Base-by-base conservation (phyloP, 129 eudicot genomes). In the Ambrosia trifida region DNA sequence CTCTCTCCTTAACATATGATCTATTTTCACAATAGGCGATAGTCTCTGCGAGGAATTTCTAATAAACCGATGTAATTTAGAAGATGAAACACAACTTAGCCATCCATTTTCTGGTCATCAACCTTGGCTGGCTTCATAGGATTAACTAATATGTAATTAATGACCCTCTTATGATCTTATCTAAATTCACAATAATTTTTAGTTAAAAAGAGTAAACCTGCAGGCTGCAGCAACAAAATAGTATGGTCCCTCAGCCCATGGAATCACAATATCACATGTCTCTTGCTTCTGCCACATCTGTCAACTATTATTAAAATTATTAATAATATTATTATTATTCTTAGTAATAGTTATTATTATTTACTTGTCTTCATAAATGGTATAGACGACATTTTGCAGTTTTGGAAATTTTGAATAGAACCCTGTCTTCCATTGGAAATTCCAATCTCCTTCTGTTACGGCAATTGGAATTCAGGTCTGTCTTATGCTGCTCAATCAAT, bases 251-350 rank as follows among this genome's bases (percentile, higher is more conserved):
- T 68, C 58, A 60, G 69, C 84, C 73, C 68, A 64, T 64, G 52
- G 63, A 38, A 56, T 47, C 73, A 56, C 61, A 64, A 66, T 61
- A 68, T 80, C 90, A 85, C 85, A 83, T 83, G 89, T 85, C 84
- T 71, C 70, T 76, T 75, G 79, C 83, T 75, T 78, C 75, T 74
- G 79, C 75, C 35, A 77, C 71, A 31, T 73, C 78, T 77, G 83
- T 79, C 82, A 73, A 76, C 64, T 67, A 45, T 64, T 69, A 64
- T 62, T 62, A 60, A 69, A 69, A 57, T 43, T 47, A 58, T 57
- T 57, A n/a, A n/a, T n/a, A n/a, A n/a, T n/a, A 68, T 69, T 46
- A 49, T 69, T 46, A 24, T 69, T 49, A 47, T 57, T 61, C 32
- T n/a, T 53, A 54, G 5, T 7, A 50, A 1, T 7, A 74, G 5